Base-by-base conservation (phyloP, 306 rosid genomes). In the Begonia loranthoides region DNA sequence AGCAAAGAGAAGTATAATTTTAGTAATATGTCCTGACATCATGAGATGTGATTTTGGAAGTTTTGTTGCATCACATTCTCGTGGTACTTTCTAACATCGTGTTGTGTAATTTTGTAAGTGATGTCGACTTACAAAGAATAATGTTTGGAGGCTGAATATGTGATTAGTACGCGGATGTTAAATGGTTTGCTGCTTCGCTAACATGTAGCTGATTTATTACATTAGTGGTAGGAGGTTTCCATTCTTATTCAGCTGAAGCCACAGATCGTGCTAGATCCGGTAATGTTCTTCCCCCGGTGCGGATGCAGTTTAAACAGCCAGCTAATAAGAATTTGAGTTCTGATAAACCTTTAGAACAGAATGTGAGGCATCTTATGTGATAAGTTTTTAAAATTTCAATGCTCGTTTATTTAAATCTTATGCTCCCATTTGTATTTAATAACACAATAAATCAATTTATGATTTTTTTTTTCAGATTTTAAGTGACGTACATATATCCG, bases 291-390 rank as follows among this genome's bases (percentile, higher is more conserved):
- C 64, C 80, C 19, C 82, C 83, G 22, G 75, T 76, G 52, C 81
- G 74, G 67, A 65, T 80, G 79, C 90, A 87, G 59, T 87, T 78
- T 60, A 87, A 87, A 49, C 66, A 80, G 49, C 79, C 90, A 56
- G 72, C 36, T 2, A 58, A 59, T 45, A 78, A 65, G 79, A 82
- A 78, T 63, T 57, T 76, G 68, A 67, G 58, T 61, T 66, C 76
- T 56, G 76, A 71, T 21, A 79, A 66, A 66, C 87, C n/a, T n/a
- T n/a, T n/a, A n/a, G n/a, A n/a, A n/a, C 79, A 73, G 77, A 76
- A 70, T 61, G 97, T 87, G 63, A 76, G 84, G 56, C 62, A 10
- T 67, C 55, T 58, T 64, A 9, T 60, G 12, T 3, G 15, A 33
- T 24, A 9, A 4, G 33, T 48, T 14, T 13, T 51, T 13, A 21